Evolutionary conservation across 345 rosid genomes (phyloP).

Genomic region (Aquilaria sinensis): DNA sequence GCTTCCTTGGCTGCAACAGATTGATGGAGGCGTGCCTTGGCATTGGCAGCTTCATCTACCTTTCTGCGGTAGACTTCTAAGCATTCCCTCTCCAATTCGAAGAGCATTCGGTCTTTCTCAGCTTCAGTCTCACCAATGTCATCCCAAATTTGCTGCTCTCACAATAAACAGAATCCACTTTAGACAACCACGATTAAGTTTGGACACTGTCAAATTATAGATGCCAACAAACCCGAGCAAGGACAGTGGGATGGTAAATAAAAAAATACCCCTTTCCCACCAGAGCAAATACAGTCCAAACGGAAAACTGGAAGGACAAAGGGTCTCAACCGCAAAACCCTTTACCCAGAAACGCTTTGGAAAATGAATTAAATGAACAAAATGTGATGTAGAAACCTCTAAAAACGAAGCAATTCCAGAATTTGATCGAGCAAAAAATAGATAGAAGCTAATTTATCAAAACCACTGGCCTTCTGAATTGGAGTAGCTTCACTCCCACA

Average conservation of each 20-base stretch:
- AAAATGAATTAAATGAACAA: no score
- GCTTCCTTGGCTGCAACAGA: conserved; percentile 93
- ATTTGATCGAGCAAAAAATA: no score
- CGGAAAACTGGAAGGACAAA: not conserved
- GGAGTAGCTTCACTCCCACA: no score
- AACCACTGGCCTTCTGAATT: no score
- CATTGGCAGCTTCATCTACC: conserved; percentile 89
- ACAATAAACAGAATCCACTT: conserved; percentile 6
- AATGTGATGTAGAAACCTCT: no score
- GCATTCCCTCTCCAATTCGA: conserved; percentile 90
- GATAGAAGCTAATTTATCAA: no score
- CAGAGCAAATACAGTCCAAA: not conserved
- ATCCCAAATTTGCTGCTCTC: conserved; percentile 91
- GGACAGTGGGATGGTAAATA: not conserved
- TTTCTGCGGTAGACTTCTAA: conserved; percentile 82
- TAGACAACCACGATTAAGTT: not conserved
- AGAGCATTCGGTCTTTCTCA: conserved; percentile 77
- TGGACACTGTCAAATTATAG: not conserved
- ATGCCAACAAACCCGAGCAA: no score
- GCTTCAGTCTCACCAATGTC: conserved; percentile 90
- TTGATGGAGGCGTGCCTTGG: conserved; percentile 87
- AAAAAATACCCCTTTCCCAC: not conserved
- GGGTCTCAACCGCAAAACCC: no score
- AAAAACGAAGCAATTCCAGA: no score
- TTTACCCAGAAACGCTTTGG: no score